Evolutionary conservation across 331 rosid species (phyloP).

Genomic region (Prunus yedoensis): DNA sequence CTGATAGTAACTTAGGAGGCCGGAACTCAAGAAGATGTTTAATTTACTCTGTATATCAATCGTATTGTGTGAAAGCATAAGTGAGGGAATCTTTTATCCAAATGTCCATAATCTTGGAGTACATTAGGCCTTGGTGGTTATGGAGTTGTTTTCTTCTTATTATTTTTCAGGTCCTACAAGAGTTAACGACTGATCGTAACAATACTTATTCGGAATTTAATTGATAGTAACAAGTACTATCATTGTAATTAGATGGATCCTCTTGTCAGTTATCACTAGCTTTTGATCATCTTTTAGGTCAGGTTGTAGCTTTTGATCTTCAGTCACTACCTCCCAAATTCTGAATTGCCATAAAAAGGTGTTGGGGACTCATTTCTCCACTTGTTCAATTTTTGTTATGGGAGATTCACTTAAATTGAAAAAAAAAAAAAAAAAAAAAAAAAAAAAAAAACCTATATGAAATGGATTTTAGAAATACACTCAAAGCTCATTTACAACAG

Average conservation of each 20-base stretch:
- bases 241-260: background rate
- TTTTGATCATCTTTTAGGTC: background rate
- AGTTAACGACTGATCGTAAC: too few species aligned
- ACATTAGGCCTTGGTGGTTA: background rate
- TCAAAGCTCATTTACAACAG: too few species aligned
- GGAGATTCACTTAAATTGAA: too few species aligned
- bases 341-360: background rate
- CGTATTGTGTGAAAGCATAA: background rate
- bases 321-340: background rate
- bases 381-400: background rate
- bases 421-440: too few species aligned
- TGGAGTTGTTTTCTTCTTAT: too few species aligned
- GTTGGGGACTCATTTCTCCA: background rate
- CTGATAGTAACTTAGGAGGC: slow-evolving; percentile 23
- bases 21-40: slow-evolving; percentile 12
- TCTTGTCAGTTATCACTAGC: background rate
- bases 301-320: too few species aligned
- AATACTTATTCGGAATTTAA: too few species aligned
- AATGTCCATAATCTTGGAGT: background rate
- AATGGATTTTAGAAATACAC: too few species aligned
- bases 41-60: background rate
- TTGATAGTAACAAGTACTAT: background rate
- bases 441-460: too few species aligned
- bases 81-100: slow-evolving; percentile 9
- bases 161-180: fast-evolving